These are phyloP conservation scores for Laburnicola sp. DNA, from an alignment of 2,329 filamentous ascomycete genomes.

Conservation along the genomic window DNA sequence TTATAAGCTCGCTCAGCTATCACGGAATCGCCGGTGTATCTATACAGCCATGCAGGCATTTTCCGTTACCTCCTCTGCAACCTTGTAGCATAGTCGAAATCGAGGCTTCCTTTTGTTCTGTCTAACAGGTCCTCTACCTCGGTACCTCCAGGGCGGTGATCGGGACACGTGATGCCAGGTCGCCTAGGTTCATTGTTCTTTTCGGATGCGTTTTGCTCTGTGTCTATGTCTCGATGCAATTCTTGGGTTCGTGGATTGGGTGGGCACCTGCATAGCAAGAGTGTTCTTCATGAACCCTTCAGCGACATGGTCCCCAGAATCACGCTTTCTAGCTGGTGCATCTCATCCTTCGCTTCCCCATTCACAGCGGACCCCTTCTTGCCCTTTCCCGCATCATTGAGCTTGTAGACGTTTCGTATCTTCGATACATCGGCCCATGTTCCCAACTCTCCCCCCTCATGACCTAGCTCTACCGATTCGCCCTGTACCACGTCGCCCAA, in stretches of 20 bases:
- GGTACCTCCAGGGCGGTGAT: neutral
- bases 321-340: constrained; percentile 66
- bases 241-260: neutral
- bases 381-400: constrained; percentile 60
- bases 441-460: constrained; percentile 55
- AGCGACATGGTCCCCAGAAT: constrained; percentile 78
- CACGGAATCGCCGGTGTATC: constrained; percentile 31
- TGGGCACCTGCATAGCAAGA: neutral
- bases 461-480: constrained; percentile 23
- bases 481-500: constrained; percentile 32
- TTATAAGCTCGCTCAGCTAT: constrained; percentile 26
- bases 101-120: constrained; percentile 24
- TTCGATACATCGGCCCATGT: constrained; percentile 53
- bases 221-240: constrained; percentile 3
- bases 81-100: constrained; percentile 42
- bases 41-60: constrained; percentile 24
- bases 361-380: constrained; percentile 39
- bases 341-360: constrained; percentile 46
- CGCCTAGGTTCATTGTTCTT: neutral
- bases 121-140: neutral
- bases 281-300: constrained; percentile 56
- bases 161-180: constrained; percentile 7
- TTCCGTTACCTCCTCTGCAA: constrained; percentile 11
- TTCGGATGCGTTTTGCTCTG: constrained; percentile 3
- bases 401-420: constrained; percentile 84